Evolutionary conservation across 345 rosid genomes (phyloP), one percentile per base, ranked within the genome.

Genomic region (Heritiera fomes): DNA sequence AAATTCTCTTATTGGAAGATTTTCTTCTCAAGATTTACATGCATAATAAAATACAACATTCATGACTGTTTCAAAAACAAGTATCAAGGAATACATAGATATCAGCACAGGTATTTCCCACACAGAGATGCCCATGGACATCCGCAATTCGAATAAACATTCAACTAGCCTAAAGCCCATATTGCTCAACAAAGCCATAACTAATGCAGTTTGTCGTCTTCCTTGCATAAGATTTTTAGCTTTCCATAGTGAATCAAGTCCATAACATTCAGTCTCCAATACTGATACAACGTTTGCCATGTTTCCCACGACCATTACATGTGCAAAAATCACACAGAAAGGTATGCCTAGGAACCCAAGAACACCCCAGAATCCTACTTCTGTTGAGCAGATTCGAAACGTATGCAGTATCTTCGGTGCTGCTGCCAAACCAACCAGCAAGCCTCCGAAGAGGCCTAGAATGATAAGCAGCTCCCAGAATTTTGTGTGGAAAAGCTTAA

Each of bases 311-410:
- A 73, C 82, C 82, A 76, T 77, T 9, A 81, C 28, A 71, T 79
- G 82, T 3, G 84, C 87, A 76, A 81, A 81, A 34, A 43, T 76
- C 14, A 84, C 78, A 55, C 84, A 84, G 43, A 84, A 79, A 30
- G 81, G 81, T 73, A 77, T 60, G 53, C 83, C 84, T 45, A 84
- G 63, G 43, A 82, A 11, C 43, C 76, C 79, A 0, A 72, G 46
- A 61, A 76, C 68, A 49, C 63, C 74, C 78, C 77, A 59, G 41
- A 78, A 59, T 41, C 79, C 80, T 18, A 78, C 3, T 47, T 30
- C 49, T 2, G 30, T 71, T 20, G 82, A 78, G 32, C 66, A 69
- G 38, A 76, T 58, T 14, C 76, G 81, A 15, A 28, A 20, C 14
- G 74, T 15, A 59, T 62, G n/a, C 30, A 80, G 14, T 10, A 75